Evolutionary conservation across 345 rosid species (phyloP), one percentile per base, ranked within the genome.

Genomic region (Arabis hirsuta): DNA sequence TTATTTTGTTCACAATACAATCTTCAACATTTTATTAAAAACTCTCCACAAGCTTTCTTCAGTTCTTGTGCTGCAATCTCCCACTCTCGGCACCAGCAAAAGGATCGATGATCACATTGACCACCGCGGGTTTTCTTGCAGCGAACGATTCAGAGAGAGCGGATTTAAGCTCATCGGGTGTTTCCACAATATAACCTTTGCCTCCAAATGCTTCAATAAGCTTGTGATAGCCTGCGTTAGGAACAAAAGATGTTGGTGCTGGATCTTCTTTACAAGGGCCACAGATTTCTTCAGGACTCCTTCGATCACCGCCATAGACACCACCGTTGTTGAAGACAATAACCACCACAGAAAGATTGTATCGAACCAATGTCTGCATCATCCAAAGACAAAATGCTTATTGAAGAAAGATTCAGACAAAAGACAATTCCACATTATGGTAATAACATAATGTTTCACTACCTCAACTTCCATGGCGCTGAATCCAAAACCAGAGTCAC

Each of bases 381-480:
- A 73, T 16, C 27, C 73, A 61, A 47, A 10, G 20, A 24, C 51
- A 45, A 10, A 10, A 60, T 7, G 45, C 8, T 47, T 3, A 47
- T 47, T 2, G 3, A 20, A 20, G n/a, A 27, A 50, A 46, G 26
- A 41, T 50, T 66, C 62, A 43, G 42, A 65, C 76, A 69, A 31
- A 50, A 20, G 24, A 43, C 34, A 73, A 41, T 11, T 65, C 53
- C 42, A 22, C 20, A 52, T 16, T 61, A 43, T 45, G 43, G 27
- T 6, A 26, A 10, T 7, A 27, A 41, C 29, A 56, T 43, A 39
- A 19, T 22, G 29, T n/a, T 14, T 45, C 4, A 34, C 46, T 89
- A 91, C 97, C 97, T 91, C 97, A 62, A 91, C 97, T 84, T 95
- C 98, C 85, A 95, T 87, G n/a, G 96, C 99, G 48, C 99, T 95